Percentiles rank a stretch among this genome's conserved stretches.
Evolutionary conservation across 768 basidiomycete species (phyloP).

Genomic region (Russula compacta): DNA sequence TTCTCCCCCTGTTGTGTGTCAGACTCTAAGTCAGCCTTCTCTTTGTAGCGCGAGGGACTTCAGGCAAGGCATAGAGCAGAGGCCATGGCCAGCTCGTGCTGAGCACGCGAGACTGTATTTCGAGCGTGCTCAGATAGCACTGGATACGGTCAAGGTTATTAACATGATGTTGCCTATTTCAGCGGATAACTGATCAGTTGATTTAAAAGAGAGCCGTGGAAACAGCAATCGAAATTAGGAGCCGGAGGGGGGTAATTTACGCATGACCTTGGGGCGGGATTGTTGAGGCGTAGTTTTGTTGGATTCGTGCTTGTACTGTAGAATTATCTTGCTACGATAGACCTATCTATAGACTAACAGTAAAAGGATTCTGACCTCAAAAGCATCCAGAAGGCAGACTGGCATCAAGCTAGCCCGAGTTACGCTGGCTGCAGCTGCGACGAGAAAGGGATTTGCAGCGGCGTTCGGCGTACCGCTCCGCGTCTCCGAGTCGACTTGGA

Average conservation of each 20-base stretch:
- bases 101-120: neutral
- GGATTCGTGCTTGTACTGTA: no score
- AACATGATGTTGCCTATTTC: neutral
- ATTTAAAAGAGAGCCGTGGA: neutral
- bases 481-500: no score
- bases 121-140: neutral
- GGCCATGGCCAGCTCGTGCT: neutral
- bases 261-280: neutral
- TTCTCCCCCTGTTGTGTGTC: neutral
- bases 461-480: no score
- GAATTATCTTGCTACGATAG: no score
- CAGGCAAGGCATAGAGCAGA: neutral
- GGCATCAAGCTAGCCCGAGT: no score
- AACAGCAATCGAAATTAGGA: neutral
- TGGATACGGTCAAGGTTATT: slow-evolving; percentile 2
- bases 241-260: neutral
- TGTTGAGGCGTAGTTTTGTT: neutral
- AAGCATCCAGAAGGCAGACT: no score
- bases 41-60: neutral
- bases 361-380: neutral
- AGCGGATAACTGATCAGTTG: neutral
- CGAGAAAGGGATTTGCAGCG: no score
- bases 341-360: neutral
- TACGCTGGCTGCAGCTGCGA: no score
- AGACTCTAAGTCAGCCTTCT: neutral